phyloP scores from a whole-genome alignment of 306 rosid species.

The Sindora glabra region DNA sequence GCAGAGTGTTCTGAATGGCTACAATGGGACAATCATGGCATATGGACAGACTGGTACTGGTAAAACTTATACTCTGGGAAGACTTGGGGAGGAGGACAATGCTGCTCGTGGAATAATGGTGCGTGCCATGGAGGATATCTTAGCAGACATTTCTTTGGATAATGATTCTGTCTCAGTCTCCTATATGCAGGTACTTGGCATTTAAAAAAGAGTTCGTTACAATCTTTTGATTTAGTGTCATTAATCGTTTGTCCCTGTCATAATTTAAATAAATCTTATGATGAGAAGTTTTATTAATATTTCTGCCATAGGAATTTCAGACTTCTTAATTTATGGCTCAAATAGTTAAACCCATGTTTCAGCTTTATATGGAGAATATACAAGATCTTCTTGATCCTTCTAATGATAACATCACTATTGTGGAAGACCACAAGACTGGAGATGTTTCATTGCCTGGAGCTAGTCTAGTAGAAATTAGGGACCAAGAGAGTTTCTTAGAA shows the following conservation, averaged over 20 bases:
- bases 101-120: constrained; percentile 99
- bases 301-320: constrained; percentile 5
- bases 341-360: constrained; percentile 20
- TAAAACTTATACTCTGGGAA: constrained; percentile 91
- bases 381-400: constrained; percentile 93
- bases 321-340: constrained; percentile 3
- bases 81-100: constrained; percentile 98
- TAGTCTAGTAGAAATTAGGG: constrained; percentile 72
- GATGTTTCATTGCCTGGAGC: constrained; percentile 98
- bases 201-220: not conserved
- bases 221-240: not conserved
- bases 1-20: constrained; percentile 94
- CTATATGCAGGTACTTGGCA: constrained; percentile 71
- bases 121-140: constrained; percentile 95
- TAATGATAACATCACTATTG: constrained; percentile 80
- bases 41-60: constrained; percentile 99
- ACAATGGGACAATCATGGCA: constrained; percentile 97
- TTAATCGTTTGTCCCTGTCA: too few relatives aligned
- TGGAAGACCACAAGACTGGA: constrained; percentile 94
- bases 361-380: constrained; percentile 99
- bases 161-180: constrained; percentile 78
- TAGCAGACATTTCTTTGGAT: constrained; percentile 70
- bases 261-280: not conserved
- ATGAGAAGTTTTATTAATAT: not conserved
- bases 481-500: constrained; percentile 82